Evolutionary conservation across 371 early-diverging fungal genomes (phyloP).

Genomic region (Blakeslea trispora): DNA sequence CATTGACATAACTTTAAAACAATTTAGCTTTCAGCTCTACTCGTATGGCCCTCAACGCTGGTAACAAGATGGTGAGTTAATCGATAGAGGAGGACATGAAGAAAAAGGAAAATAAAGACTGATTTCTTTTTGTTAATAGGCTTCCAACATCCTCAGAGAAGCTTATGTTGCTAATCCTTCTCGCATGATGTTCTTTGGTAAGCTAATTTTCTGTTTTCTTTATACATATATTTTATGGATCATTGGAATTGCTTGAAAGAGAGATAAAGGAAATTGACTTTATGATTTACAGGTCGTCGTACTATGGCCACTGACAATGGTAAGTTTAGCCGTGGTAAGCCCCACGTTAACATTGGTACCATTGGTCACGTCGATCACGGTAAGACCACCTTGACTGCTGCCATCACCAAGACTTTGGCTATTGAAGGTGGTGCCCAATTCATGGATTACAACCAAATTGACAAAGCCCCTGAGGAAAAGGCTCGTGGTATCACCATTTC

Average conservation of each 20-base stretch:
- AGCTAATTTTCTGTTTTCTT: slow-evolving; percentile 4
- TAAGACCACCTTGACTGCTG: slow-evolving; percentile 99
- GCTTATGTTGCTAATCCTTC: slow-evolving; percentile 46
- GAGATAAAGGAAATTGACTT: too few relatives aligned
- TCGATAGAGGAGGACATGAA: background rate
- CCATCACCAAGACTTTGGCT: slow-evolving; percentile 96
- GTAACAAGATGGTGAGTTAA: slow-evolving; percentile 53
- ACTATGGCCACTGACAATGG: slow-evolving; percentile 50
- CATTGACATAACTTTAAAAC: slow-evolving; percentile 4
- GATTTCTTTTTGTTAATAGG: slow-evolving; percentile 31
- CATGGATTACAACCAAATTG: slow-evolving; percentile 94
- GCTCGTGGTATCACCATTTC: slow-evolving; percentile 97
- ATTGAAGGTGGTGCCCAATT: slow-evolving; percentile 80
- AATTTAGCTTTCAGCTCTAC: slow-evolving; percentile 36
- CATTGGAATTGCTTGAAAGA: too few relatives aligned
- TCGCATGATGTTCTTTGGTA: slow-evolving; percentile 48
- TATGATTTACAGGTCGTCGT: slow-evolving; percentile 48
- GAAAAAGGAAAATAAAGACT: background rate
- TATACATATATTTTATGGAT: too few relatives aligned
- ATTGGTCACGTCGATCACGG: slow-evolving; percentile 99
- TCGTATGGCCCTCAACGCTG: slow-evolving; percentile 43
- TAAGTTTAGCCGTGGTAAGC: slow-evolving; percentile 80
- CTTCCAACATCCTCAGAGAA: slow-evolving; percentile 42
- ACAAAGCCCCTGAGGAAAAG: slow-evolving; percentile 97
- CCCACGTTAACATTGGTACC: slow-evolving; percentile 99